Base-by-base conservation (phyloP, 2,329 filamentous ascomycete species). In the Verticillium tricorpus region DNA sequence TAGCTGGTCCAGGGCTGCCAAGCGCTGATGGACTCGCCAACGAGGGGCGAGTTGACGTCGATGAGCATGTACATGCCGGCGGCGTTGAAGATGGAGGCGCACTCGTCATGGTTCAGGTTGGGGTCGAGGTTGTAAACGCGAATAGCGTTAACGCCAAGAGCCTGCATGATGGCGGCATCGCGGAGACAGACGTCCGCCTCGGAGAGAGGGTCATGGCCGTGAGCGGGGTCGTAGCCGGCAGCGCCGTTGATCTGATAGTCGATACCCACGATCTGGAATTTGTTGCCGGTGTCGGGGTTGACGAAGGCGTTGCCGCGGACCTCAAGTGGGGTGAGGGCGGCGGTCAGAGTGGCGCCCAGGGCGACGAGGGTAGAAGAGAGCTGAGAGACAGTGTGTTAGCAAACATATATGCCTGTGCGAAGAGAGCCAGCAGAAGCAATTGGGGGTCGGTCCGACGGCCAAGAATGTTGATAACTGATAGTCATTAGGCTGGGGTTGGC, bases 91-190 rank as follows among this genome's bases (percentile, higher is more conserved):
- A 89, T 87, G 67, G 83, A 87, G 62, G 84, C 86, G 69, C 87
- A 89, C 66, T 83, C 79, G 67, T 89, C 86, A 70, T 89, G 87
- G 78, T 89, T 88, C 64, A 88, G 73, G 69, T 87, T 73, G 34
- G 86, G 87, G 72, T 87, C 82, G 64, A 89, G 73, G 77, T 89
- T 89, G 78, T 89, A 89, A n/a, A 89, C 85, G 58, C 87, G 87
- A 69, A 90, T 86, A 64, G 87, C 80, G 77, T 89, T 89, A 72
- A 89, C 78, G 64, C 87, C 85, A 60, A 89, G 78, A 60, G 80
- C 76, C 77, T 90, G 86, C 80, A 89, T 84, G 62, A 89, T 78
- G 35, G 86, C 85, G 55, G 85, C 86, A 79, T 89, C 87, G 65
- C 87, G 83, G 69, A 85, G 74, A 74, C 87, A 89, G 62, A 80